Conservation (phyloP, 129 eudicot genomes). For the Pseudognaphalium luteoalbum region DNA sequence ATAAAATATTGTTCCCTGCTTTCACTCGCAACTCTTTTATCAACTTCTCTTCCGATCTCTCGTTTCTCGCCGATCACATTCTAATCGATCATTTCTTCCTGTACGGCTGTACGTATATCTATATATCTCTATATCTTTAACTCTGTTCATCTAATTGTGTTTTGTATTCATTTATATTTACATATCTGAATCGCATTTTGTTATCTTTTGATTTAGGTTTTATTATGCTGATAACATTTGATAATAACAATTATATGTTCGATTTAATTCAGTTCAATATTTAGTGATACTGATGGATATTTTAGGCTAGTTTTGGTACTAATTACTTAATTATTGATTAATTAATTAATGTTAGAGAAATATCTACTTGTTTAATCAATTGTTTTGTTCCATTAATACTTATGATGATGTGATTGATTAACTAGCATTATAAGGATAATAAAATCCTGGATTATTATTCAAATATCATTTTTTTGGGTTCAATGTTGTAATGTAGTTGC, state of each 20-base stretch:
- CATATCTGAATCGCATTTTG: not conserved
- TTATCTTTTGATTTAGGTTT: not conserved
- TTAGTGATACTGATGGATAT: not conserved
- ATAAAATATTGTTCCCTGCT: not conserved
- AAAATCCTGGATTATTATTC: not conserved
- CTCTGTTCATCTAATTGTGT: not conserved
- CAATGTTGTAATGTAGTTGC: not conserved
- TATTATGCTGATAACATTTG: no score
- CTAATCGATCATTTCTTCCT: not conserved
- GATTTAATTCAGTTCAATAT: not conserved
- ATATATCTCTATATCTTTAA: not conserved
- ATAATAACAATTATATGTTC: not conserved
- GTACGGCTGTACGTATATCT: not conserved
- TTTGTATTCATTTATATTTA: not conserved
- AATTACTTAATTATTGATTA: no score
- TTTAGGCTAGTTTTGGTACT: not conserved
- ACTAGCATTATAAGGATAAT: not conserved
- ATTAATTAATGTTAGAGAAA: not conserved
- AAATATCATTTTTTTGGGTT: not conserved
- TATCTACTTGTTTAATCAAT: not conserved
- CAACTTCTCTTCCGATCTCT: not conserved
- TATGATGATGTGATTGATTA: not conserved
- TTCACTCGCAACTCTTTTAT: not conserved
- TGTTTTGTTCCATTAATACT: not conserved
- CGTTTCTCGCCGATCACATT: not conserved